These are phyloP conservation scores for Hansenula anomala DNA, from an alignment of 1,139 yeast species.

Conservation along the genomic window DNA sequence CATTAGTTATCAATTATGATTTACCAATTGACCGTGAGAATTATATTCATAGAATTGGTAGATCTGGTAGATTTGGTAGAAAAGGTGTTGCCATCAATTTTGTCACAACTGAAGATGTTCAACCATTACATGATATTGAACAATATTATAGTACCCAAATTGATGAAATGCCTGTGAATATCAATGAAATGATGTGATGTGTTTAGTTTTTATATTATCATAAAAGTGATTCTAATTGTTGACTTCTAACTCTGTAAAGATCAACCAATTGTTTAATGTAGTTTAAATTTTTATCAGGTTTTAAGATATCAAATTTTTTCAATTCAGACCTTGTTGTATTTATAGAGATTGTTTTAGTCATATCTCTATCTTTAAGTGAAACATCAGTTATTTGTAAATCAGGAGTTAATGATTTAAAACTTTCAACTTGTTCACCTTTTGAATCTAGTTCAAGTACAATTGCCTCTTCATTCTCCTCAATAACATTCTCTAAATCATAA, in stretches of 20 bases:
- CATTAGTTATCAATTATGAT: constrained; percentile 89
- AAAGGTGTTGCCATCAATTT: constrained; percentile 94
- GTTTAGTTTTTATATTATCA: neutral
- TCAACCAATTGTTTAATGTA: constrained; percentile 26
- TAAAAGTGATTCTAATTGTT: constrained; percentile 23
- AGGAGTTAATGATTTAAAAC: constrained; percentile 26
- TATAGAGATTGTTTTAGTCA: constrained; percentile 24
- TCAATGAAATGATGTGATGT: constrained; percentile 34
- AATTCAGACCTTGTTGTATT: constrained; percentile 25
- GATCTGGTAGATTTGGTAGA: constrained; percentile 94
- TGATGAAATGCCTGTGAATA: constrained; percentile 82
- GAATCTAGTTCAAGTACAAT: constrained; percentile 27
- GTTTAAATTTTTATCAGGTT: constrained; percentile 20
- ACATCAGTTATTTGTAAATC: constrained; percentile 23
- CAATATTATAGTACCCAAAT: constrained; percentile 72
- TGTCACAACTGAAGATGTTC: constrained; percentile 65
- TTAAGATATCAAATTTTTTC: constrained; percentile 19
- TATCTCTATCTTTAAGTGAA: constrained; percentile 16
- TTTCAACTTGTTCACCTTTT: constrained; percentile 17
- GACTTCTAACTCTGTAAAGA: constrained; percentile 32
- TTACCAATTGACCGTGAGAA: constrained; percentile 82
- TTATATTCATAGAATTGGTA: constrained; percentile 90
- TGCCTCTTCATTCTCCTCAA: constrained; percentile 25
- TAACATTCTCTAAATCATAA: constrained; percentile 10
- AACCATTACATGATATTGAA: constrained; percentile 64